Percentiles rank a stretch among this genome's conserved stretches.
Conservation (phyloP, 2,329 filamentous ascomycete genomes). For the Talaromyces sp. region DNA sequence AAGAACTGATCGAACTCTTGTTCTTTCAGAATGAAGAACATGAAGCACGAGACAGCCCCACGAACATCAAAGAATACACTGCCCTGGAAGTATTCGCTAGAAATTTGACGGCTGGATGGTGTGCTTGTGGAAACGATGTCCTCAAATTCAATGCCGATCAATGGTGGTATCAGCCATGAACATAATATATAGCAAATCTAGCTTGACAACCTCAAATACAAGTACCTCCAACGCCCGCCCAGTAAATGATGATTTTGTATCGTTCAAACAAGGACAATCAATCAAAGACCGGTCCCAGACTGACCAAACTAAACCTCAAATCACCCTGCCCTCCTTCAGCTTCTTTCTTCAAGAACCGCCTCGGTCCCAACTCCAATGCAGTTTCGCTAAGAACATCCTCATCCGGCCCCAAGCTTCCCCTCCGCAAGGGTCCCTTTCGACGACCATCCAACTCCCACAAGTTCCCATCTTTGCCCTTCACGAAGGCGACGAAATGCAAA, state of each 20-base stretch:
- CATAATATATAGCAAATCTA: slow-evolving; percentile 31
- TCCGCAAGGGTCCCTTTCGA: slow-evolving; percentile 69
- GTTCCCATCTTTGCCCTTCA: slow-evolving; percentile 68
- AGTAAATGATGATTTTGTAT: neutral
- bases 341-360: slow-evolving; percentile 60
- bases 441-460: slow-evolving; percentile 81
- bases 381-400: slow-evolving; percentile 75
- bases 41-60: neutral
- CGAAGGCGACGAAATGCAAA: slow-evolving; percentile 93
- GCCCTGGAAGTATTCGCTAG: slow-evolving; percentile 63
- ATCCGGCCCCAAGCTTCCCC: slow-evolving; percentile 57
- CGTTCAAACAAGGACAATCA: neutral
- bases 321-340: slow-evolving; percentile 55
- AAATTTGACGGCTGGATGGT: slow-evolving; percentile 61
- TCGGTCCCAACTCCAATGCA: slow-evolving; percentile 69
- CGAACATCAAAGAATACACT: slow-evolving; percentile 36
- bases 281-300: slow-evolving; percentile 57
- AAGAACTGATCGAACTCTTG: slow-evolving; percentile 51
- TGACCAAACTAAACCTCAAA: slow-evolving; percentile 63
- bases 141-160: slow-evolving; percentile 58
- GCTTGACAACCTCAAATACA: neutral
- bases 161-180: slow-evolving; percentile 46
- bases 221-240: slow-evolving; percentile 10
- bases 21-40: neutral
- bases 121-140: slow-evolving; percentile 62